These are phyloP conservation scores for Amauroascus verrucosus DNA, from an alignment of 2,329 filamentous ascomycete species.

Conservation along the genomic window DNA sequence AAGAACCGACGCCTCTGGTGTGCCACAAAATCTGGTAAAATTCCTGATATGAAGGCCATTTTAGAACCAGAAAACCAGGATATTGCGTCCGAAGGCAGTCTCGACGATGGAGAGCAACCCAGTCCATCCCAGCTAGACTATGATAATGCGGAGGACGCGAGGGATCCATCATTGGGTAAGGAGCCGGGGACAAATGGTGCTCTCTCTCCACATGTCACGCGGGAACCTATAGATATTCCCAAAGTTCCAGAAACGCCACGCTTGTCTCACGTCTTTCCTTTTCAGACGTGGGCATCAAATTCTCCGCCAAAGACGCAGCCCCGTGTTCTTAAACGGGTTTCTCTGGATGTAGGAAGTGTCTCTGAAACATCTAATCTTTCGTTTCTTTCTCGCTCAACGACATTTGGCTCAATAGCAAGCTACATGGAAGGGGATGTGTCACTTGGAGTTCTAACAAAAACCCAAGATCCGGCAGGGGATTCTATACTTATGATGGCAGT, in stretches of 20 bases:
- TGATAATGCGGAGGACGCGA: conserved; percentile 12
- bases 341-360: conserved; percentile 79
- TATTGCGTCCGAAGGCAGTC: conserved; percentile 26
- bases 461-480: conserved; percentile 58
- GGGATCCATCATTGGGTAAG: conserved; percentile 24
- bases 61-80: conserved; percentile 57
- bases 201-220: not conserved
- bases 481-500: conserved; percentile 83
- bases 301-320: conserved; percentile 35
- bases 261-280: conserved; percentile 83
- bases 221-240: conserved; percentile 11
- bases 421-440: conserved; percentile 78
- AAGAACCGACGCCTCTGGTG: conserved; percentile 84
- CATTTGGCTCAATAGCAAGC: conserved; percentile 62
- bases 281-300: conserved; percentile 51
- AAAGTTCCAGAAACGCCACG: conserved; percentile 23
- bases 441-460: conserved; percentile 52
- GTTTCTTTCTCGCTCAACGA: conserved; percentile 67
- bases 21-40: conserved; percentile 64
- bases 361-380: conserved; percentile 80
- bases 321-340: conserved; percentile 64
- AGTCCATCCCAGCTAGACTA: not conserved
- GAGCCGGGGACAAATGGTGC: conserved; percentile 1
- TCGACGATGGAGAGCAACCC: conserved; percentile 32
- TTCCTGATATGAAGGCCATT: conserved; percentile 64